Percentiles rank a stretch among this genome's conserved stretches.
Conservation (phyloP, 768 basidiomycete species). For the Naganishia kalamii region DNA sequence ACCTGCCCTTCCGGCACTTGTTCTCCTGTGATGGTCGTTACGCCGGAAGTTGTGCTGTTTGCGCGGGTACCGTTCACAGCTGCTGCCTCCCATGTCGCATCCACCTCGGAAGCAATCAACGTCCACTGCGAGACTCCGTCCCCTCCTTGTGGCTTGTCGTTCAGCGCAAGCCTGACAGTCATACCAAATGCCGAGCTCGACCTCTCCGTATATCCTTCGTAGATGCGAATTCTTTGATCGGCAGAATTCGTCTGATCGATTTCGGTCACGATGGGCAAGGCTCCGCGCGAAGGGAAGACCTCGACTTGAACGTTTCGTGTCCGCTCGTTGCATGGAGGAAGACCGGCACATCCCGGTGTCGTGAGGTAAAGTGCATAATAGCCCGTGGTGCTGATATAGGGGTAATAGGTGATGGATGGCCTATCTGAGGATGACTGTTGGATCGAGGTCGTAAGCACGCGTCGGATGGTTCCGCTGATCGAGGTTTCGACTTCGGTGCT, state of each 20-base stretch:
- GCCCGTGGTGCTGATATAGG: conserved; percentile 84
- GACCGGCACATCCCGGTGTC: conserved; percentile 75
- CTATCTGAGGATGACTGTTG: conserved; percentile 55
- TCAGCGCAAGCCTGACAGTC: conserved; percentile 69
- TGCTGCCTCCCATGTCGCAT: conserved; percentile 20
- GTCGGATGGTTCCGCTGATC: conserved; percentile 73
- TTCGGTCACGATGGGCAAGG: conserved; percentile 61
- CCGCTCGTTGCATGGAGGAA: conserved; percentile 71
- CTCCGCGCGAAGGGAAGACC: conserved; percentile 68
- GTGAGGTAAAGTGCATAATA: conserved; percentile 75
- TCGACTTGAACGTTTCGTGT: conserved; percentile 70
- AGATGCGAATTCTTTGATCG: conserved; percentile 62
- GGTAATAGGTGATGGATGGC: conserved; percentile 83
- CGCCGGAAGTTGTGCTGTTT: conserved; percentile 33
- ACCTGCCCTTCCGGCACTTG: conserved; percentile 2
- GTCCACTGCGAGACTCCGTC: not conserved
- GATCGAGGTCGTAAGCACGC: conserved; percentile 64
- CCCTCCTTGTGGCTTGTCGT: conserved; percentile 52
- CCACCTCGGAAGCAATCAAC: conserved; percentile 59
- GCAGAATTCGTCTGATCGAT: conserved; percentile 65
- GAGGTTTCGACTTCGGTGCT: conserved; percentile 59
- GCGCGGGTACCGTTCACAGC: conserved; percentile 21
- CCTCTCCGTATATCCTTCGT: conserved; percentile 76
- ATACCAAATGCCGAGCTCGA: conserved; percentile 64
- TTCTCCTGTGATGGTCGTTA: conserved; percentile 35